These are phyloP conservation scores for Paraconiothyrium sp. DNA, from an alignment of 2,329 filamentous ascomycete species.

Conservation along the genomic window DNA sequence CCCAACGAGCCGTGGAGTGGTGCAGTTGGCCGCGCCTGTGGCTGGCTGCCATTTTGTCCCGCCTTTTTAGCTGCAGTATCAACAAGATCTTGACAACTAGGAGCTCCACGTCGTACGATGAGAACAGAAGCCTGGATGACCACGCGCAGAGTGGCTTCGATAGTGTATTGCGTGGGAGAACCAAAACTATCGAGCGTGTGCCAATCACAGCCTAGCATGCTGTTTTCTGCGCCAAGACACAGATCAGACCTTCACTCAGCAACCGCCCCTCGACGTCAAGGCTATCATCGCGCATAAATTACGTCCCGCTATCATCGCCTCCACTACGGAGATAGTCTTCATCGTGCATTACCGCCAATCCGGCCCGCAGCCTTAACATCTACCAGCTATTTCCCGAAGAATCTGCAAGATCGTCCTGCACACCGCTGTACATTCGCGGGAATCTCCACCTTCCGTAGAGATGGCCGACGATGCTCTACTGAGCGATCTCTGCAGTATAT, in stretches of 20 bases:
- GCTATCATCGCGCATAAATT: background rate
- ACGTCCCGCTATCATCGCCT: background rate
- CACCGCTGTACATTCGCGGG: background rate
- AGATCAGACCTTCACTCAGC: conserved; percentile 10
- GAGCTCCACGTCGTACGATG: conserved; percentile 3
- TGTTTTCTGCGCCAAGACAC: conserved; percentile 16
- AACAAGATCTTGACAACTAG: background rate
- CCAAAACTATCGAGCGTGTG: conserved; percentile 12
- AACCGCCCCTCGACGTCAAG: conserved; percentile 5
- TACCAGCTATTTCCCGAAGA: background rate
- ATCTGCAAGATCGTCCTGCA: background rate
- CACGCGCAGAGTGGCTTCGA: background rate
- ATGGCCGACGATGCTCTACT: conserved; percentile 51
- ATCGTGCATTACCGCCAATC: conserved; percentile 4
- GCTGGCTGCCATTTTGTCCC: background rate
- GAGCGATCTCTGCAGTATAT: conserved; percentile 57
- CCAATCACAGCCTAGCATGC: conserved; percentile 7
- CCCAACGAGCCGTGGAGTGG: background rate
- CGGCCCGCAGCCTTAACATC: background rate
- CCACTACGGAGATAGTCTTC: background rate
- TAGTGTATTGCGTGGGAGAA: background rate
- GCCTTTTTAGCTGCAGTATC: conserved; percentile 13
- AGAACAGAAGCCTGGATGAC: background rate
- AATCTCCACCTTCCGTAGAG: conserved; percentile 10
- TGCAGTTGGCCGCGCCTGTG: background rate